phyloP scores from a whole-genome alignment of 306 rosid genomes.

The Trichosanthes cucumerina region DNA sequence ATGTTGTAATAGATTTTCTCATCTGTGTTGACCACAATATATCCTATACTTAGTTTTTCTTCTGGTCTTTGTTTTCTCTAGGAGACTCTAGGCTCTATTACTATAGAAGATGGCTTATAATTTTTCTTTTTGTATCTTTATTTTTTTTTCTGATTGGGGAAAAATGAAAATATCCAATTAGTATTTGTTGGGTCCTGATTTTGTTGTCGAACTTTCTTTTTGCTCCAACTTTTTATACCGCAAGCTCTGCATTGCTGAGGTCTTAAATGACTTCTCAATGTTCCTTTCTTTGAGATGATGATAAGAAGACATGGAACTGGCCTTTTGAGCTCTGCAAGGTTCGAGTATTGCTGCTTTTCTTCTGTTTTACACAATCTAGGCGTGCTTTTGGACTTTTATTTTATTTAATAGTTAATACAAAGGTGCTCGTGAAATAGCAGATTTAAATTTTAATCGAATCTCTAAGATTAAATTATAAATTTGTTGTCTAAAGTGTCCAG shows the following conservation, averaged over 20 bases:
- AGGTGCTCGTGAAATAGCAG: not conserved
- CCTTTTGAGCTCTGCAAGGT: not conserved
- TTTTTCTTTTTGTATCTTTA: not conserved
- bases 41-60: conserved; percentile 4
- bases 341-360: not conserved
- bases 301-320: not conserved
- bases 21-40: not conserved
- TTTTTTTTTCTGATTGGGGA: not conserved
- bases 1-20: not conserved
- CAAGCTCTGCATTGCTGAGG: not conserved
- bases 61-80: not conserved
- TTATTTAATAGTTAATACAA: not conserved
- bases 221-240: too few relatives aligned
- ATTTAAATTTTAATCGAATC: not conserved
- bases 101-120: not conserved
- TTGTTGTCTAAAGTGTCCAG: not conserved
- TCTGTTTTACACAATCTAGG: not conserved
- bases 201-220: not conserved
- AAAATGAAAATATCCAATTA: not conserved
- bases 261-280: not conserved
- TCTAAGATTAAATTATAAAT: not conserved
- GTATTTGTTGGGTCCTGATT: not conserved
- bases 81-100: not conserved
- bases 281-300: not conserved
- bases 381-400: not conserved